These are phyloP conservation scores for Gossypioides kirkii DNA, from an alignment of 345 rosid genomes.

Conservation along the genomic window DNA sequence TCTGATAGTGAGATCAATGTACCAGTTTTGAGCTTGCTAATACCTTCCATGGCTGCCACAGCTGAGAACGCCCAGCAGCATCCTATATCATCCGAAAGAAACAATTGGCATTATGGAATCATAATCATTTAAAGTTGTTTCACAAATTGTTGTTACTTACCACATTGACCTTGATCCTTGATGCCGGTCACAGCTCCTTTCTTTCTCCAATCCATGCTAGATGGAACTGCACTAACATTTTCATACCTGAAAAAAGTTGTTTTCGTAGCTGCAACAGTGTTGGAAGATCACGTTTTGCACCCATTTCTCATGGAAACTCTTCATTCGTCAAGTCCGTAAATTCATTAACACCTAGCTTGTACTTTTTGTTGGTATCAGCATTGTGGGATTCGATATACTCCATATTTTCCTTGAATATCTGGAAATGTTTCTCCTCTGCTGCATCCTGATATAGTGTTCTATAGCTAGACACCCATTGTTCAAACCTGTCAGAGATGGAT, in stretches of 20 bases:
- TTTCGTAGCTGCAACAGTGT: not conserved
- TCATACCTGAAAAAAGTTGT: slow-evolving; percentile 3
- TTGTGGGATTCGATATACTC: slow-evolving; percentile 12
- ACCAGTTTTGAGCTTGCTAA: not conserved
- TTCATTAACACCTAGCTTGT: slow-evolving; percentile 29
- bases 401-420: slow-evolving; percentile 15
- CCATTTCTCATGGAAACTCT: slow-evolving; percentile 33
- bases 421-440: slow-evolving; percentile 8
- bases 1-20: slow-evolving; percentile 3
- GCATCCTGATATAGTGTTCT: slow-evolving; percentile 1
- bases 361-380: slow-evolving; percentile 5
- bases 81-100: not conserved
- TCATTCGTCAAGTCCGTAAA: slow-evolving; percentile 33
- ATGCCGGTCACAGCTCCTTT: slow-evolving; percentile 37
- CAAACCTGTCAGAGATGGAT: slow-evolving; percentile 15
- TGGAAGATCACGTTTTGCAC: slow-evolving; percentile 12
- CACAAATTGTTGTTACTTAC: slow-evolving; percentile 17
- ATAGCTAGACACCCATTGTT: slow-evolving; percentile 9
- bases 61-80: not conserved
- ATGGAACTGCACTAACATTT: slow-evolving; percentile 12
- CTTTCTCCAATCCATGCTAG: slow-evolving; percentile 36
- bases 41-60: slow-evolving; percentile 20
- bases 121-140: not conserved
- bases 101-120: slow-evolving; percentile 1
- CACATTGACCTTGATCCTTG: slow-evolving; percentile 40